phyloP scores from a whole-genome alignment of 139 green algal genomes.

The Closterium sp. region DNA sequence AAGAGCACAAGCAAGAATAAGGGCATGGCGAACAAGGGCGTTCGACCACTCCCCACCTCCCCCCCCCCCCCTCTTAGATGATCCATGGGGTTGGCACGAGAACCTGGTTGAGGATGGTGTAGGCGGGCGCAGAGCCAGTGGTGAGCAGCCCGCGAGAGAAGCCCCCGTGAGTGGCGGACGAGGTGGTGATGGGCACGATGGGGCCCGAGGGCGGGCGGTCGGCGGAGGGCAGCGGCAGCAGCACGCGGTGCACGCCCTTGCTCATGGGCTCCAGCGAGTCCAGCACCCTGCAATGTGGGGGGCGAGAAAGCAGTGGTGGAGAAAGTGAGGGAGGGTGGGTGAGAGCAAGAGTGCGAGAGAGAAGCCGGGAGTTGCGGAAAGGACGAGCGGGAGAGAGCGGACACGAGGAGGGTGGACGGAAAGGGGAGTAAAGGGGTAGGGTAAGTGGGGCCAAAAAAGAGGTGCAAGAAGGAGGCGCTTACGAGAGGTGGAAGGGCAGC shows the following conservation, averaged over 20 bases:
- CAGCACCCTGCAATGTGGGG: conserved; percentile 1
- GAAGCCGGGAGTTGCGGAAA: background rate
- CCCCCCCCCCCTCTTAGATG: too few relatives aligned
- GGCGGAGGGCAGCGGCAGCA: background rate
- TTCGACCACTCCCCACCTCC: too few relatives aligned
- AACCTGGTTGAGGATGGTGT: conserved; percentile 15
- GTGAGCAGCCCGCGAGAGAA: background rate
- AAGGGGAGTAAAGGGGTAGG: background rate
- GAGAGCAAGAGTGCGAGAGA: background rate
- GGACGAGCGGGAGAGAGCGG: background rate
- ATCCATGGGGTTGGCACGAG: conserved; percentile 1
- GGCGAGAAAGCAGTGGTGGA: background rate
- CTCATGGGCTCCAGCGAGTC: conserved; percentile 31
- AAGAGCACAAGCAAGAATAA: background rate
- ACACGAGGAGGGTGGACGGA: background rate
- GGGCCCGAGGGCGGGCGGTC: background rate
- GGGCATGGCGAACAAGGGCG: too few relatives aligned
- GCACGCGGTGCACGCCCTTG: conserved; percentile 38
- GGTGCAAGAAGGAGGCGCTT: background rate
- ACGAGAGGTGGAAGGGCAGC: background rate
- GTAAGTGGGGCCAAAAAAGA: background rate
- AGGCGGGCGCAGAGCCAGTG: background rate
- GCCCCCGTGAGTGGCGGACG: background rate
- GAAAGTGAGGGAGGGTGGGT: background rate
- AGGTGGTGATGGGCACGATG: background rate